Percentiles rank a stretch among this genome's conserved stretches.
Conservation (phyloP, 2,329 filamentous ascomycete genomes). For the Colletotrichum sp. region DNA sequence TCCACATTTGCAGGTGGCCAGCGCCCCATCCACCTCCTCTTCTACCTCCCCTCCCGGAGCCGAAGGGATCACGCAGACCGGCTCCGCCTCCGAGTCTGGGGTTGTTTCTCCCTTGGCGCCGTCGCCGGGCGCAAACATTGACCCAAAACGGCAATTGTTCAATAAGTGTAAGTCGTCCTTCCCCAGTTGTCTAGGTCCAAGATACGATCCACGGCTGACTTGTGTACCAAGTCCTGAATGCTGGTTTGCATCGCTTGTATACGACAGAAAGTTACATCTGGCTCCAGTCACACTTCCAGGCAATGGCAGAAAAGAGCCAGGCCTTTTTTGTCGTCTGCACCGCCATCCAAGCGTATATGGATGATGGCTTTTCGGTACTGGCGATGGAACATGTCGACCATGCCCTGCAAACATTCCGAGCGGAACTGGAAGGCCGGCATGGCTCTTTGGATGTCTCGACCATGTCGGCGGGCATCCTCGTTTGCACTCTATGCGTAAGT, state of each 20-base stretch:
- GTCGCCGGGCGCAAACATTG: background rate
- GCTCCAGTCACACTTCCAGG: conserved; percentile 12
- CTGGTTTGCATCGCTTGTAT: conserved; percentile 13
- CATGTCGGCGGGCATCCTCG: conserved; percentile 9
- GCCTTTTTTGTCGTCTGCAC: conserved; percentile 14
- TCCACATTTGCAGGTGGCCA: background rate
- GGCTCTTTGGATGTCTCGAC: conserved; percentile 8
- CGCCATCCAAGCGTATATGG: conserved; percentile 16
- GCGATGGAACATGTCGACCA: conserved; percentile 19
- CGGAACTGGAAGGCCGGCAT: conserved; percentile 14
- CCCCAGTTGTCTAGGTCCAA: background rate
- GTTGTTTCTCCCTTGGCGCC: background rate
- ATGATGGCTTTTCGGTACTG: conserved; percentile 13
- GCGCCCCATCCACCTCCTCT: background rate
- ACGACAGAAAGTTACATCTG: conserved; percentile 10
- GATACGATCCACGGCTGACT: background rate
- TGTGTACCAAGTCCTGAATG: background rate
- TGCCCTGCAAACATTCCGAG: conserved; percentile 18
- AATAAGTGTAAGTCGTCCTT: background rate
- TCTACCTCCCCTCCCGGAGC: background rate
- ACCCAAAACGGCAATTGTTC: conserved; percentile 4
- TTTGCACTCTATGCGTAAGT: conserved; percentile 18
- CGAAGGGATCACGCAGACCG: background rate
- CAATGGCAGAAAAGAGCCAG: conserved; percentile 1
- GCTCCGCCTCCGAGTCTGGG: background rate